Base-by-base conservation (phyloP, 2,329 filamentous ascomycete species). In the Bipolaris bicolor region DNA sequence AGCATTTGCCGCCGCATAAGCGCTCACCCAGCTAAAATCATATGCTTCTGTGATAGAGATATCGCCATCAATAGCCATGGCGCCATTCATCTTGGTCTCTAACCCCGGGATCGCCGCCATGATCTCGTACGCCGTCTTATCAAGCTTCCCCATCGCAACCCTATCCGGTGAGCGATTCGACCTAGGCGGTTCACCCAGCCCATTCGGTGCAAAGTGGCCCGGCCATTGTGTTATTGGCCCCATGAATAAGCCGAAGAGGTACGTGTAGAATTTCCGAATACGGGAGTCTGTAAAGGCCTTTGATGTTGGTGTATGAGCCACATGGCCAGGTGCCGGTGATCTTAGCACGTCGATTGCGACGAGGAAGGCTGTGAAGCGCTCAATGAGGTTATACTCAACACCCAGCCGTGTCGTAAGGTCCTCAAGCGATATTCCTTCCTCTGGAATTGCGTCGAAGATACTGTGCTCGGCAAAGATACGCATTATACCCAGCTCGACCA, bases 51-150 rank as follows among this genome's bases (percentile, higher is more conserved):
- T 57, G 3, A 49, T 45, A 37, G 55, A 39, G 9, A 57, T 57
- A 31, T 53, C 49, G 16, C 43, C 49, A 37, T 46, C 49, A 7
- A 57, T 44, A 29, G 54, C 54, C 49, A 53, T 52, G 15, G 49
- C 37, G 18, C 49, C 54, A 46, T 56, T 57, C 49, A 52, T 46
- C 26, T 18, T 52, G 5, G 54, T 51, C 20, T 44, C 44, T 15
- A 54, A 29, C 24, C 55, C 50, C 7, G 50, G 45, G 20, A 45
- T 57, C 15, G 50, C 39, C 43, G 37, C 50, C 55, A 57, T 48
- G 45, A 57, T 57, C 16, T 57, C 50, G 43, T 57, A 57, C 9
- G 45, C 43, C n/a, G 55, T 57, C 55, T 54, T 57, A 40, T 57
- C 55, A 24, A 50, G 55, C 43, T 54, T 48, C n/a, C 55, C 55